A percentile compares a stretch with the other conserved stretches of the same genome.
Conservation (phyloP, 139 green algal genomes). For the Asterochloris sp. region DNA sequence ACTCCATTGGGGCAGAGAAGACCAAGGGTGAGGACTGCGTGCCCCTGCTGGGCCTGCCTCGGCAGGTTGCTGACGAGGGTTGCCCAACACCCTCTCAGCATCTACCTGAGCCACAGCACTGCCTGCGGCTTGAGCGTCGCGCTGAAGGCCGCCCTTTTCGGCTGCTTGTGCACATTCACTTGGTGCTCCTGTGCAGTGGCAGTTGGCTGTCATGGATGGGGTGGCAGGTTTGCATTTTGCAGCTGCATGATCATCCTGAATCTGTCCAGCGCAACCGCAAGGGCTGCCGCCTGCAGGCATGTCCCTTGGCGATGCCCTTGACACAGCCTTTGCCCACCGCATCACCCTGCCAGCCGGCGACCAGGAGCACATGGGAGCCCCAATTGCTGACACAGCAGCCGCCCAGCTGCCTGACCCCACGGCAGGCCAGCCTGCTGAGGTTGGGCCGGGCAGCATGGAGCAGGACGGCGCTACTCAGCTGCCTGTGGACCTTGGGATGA, state of each 20-base stretch:
- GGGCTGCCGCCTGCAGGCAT: neutral
- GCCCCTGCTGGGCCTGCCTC: no score
- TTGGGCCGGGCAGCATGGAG: neutral
- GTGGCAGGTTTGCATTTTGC: neutral
- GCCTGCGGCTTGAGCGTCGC: no score
- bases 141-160: no score
- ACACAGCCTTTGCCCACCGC: slow-evolving; percentile 23
- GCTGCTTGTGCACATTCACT: no score
- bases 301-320: slow-evolving; percentile 23
- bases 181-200: no score
- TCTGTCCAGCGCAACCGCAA: neutral
- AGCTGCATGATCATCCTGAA: neutral
- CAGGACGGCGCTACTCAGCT: neutral
- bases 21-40: neutral
- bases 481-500: no score
- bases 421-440: neutral
- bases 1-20: slow-evolving; percentile 34
- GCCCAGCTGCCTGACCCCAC: neutral
- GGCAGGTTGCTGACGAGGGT: no score
- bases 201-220: no score
- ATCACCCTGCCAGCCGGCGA: neutral
- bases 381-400: neutral
- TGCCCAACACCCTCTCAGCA: no score
- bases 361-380: neutral
- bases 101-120: no score